Evolutionary conservation across 1,284 basidiomycete genomes (phyloP).

Genomic region (Moesziomyces antarcticus): DNA sequence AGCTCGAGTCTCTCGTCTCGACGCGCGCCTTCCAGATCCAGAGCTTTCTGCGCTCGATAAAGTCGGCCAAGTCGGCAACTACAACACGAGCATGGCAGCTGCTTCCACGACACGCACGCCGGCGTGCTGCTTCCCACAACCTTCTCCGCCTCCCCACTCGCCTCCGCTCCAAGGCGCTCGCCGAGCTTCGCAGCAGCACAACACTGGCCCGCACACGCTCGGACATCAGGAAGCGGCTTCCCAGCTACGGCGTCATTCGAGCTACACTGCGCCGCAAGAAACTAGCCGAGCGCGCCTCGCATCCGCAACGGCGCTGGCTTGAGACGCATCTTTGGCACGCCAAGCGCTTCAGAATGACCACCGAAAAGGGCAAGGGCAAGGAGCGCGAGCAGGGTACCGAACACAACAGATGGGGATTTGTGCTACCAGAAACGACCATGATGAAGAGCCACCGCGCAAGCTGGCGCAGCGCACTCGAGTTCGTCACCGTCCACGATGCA

Average conservation of each 20-base stretch:
- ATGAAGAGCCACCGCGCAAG: slow-evolving; percentile 61
- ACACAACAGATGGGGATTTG: slow-evolving; percentile 52
- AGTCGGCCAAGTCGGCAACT: slow-evolving; percentile 42
- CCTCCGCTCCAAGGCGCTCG: slow-evolving; percentile 56
- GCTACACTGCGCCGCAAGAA: slow-evolving; percentile 46
- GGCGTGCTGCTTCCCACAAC: slow-evolving; percentile 65
- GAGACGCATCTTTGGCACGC: slow-evolving; percentile 67
- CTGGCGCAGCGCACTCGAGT: slow-evolving; percentile 47
- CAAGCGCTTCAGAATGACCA: slow-evolving; percentile 65
- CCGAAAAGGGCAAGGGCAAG: slow-evolving; percentile 53
- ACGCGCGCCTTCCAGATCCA: slow-evolving; percentile 51
- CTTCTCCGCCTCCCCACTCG: slow-evolving; percentile 60
- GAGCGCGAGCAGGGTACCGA: slow-evolving; percentile 41
- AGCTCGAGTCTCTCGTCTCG: slow-evolving; percentile 35
- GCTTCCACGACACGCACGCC: slow-evolving; percentile 59
- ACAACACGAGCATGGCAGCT: slow-evolving; percentile 66
- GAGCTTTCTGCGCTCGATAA: slow-evolving; percentile 47
- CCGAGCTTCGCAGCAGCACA: slow-evolving; percentile 62
- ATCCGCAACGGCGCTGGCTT: slow-evolving; percentile 56
- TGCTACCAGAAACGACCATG: slow-evolving; percentile 59
- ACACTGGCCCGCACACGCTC: slow-evolving; percentile 53
- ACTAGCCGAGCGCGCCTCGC: slow-evolving; percentile 44
- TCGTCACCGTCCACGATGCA: slow-evolving; percentile 55
- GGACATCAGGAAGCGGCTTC: slow-evolving; percentile 49
- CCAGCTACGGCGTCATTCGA: slow-evolving; percentile 42